Evolutionary conservation across 768 basidiomycete species (phyloP).

Genomic region (Tricholoma sp.): DNA sequence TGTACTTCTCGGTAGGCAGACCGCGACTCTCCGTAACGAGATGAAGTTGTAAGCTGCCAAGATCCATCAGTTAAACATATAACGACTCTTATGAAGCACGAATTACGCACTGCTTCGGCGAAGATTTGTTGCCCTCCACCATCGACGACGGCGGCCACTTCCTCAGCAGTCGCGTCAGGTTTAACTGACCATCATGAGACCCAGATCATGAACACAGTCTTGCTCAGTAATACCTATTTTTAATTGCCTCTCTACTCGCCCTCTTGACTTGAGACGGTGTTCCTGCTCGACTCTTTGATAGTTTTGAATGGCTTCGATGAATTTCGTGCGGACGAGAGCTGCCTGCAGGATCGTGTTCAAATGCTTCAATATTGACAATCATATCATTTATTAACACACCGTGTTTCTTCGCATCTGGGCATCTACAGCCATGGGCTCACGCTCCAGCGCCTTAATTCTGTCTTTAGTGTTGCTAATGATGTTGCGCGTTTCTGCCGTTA

Average conservation of each 20-base stretch:
- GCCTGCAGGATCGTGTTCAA: conserved; percentile 34
- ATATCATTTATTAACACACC: conserved; percentile 17
- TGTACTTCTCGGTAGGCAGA: conserved; percentile 86
- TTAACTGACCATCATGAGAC: conserved; percentile 49
- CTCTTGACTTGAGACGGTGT: conserved; percentile 56
- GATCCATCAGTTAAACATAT: neutral
- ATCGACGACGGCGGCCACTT: conserved; percentile 67
- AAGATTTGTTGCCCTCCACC: conserved; percentile 70
- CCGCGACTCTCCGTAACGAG: conserved; percentile 77
- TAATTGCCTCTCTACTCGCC: conserved; percentile 70
- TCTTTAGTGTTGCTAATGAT: conserved; percentile 54
- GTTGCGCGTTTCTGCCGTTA: conserved; percentile 55
- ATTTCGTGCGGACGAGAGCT: conserved; percentile 58
- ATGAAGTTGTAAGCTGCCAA: conserved; percentile 64
- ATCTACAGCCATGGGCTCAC: conserved; percentile 23
- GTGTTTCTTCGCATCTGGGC: conserved; percentile 34
- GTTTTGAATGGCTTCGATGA: conserved; percentile 70
- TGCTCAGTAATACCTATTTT: conserved; percentile 52
- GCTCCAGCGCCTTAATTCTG: conserved; percentile 53
- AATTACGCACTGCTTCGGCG: conserved; percentile 54
- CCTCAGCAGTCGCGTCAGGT: conserved; percentile 79
- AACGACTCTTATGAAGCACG: conserved; percentile 1
- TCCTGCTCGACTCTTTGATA: conserved; percentile 77
- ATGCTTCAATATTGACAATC: neutral
- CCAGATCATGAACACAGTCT: neutral